Percentiles rank a stretch among this genome's conserved stretches.
phyloP scores from a whole-genome alignment of 73 alveolate genomes.

The Uronychia setigera region DNA sequence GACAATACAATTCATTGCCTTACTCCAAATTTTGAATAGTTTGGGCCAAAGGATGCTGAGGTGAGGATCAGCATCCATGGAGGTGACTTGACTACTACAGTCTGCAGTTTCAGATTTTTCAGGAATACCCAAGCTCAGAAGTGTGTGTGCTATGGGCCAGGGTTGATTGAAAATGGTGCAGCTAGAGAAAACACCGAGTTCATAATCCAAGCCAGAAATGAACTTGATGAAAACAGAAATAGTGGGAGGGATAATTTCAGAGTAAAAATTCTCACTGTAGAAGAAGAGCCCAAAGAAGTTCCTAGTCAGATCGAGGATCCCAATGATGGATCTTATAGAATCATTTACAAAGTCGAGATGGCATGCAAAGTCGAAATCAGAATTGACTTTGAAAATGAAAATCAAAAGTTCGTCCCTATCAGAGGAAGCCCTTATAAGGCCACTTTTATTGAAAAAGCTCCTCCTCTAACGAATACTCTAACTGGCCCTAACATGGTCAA shows the following conservation, averaged over 20 bases:
- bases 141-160: slow-evolving; percentile 99
- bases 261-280: slow-evolving; percentile 71
- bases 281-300: slow-evolving; percentile 45
- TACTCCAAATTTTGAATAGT: slow-evolving; percentile 95
- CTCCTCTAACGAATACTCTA: slow-evolving; percentile 82
- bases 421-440: slow-evolving; percentile 97
- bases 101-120: slow-evolving; percentile 91
- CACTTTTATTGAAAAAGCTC: slow-evolving; percentile 78
- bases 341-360: slow-evolving; percentile 70
- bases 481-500: slow-evolving; percentile 94
- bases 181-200: slow-evolving; percentile 87
- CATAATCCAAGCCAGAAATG: slow-evolving; percentile 95
- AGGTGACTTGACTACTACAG: slow-evolving; percentile 96
- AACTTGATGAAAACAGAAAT: slow-evolving; percentile 93
- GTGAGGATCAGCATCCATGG: slow-evolving; percentile 92
- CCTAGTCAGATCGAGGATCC: slow-evolving; percentile 69
- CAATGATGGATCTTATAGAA: slow-evolving; percentile 84
- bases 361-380: slow-evolving; percentile 78
- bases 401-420: slow-evolving; percentile 76
- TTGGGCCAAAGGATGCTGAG: slow-evolving; percentile 98
- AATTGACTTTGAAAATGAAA: slow-evolving; percentile 85
- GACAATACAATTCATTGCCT: slow-evolving; percentile 92
- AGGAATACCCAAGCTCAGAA: slow-evolving; percentile 98
- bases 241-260: slow-evolving; percentile 97
- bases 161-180: slow-evolving; percentile 94